Evolutionary conservation across 1,284 basidiomycete species (phyloP).

Genomic region (Hypsizygus ulmarius): DNA sequence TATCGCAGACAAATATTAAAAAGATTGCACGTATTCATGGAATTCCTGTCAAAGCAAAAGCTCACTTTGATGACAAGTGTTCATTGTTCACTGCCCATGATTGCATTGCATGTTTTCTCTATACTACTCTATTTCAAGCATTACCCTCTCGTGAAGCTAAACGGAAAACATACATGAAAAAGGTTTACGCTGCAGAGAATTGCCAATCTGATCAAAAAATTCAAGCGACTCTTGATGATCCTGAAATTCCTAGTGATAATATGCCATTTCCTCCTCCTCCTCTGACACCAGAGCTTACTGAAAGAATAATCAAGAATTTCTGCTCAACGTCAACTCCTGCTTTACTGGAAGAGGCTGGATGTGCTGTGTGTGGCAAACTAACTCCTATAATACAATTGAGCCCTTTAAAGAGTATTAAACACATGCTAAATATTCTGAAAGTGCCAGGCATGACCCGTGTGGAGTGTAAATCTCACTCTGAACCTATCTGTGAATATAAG

Average conservation of each 20-base stretch:
- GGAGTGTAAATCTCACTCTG: conserved; percentile 1
- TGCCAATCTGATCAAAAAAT: no score
- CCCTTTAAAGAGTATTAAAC: conserved; percentile 3
- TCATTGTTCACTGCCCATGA: no score
- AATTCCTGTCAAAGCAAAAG: background rate
- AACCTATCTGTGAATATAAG: conserved; percentile 8
- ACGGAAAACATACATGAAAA: no score
- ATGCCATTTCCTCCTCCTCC: background rate
- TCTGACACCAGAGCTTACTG: background rate
- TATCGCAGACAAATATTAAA: background rate
- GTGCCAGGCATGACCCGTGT: conserved; percentile 4
- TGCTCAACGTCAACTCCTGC: background rate
- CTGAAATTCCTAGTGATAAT: no score
- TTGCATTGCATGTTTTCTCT: no score
- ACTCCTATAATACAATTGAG: background rate
- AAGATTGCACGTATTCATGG: background rate
- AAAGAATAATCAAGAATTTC: background rate
- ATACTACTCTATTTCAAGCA: no score
- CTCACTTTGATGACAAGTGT: no score
- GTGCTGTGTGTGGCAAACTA: conserved; percentile 9
- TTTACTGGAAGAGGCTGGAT: conserved; percentile 7
- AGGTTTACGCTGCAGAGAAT: no score
- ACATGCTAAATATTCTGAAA: conserved; percentile 2
- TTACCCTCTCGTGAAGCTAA: no score
- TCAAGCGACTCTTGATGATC: no score